These are phyloP conservation scores for Tuber umbilicatum DNA, from an alignment of 495 filamentous ascomycete species.

Conservation along the genomic window DNA sequence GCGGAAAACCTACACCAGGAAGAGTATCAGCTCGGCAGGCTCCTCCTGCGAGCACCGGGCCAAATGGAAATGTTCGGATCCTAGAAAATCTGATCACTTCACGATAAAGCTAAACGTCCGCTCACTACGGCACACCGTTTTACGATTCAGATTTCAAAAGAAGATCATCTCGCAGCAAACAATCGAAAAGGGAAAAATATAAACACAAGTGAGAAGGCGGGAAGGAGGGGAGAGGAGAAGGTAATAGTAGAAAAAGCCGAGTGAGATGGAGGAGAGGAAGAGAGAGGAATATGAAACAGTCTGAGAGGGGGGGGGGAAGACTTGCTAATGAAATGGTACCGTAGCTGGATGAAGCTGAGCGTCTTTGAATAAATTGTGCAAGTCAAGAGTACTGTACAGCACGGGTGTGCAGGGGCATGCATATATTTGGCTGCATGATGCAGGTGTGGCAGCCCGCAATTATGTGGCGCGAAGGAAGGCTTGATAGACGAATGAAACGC, in stretches of 20 bases:
- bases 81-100: conserved; percentile 8
- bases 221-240: background rate
- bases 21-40: conserved; percentile 16
- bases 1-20: conserved; percentile 17
- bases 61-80: conserved; percentile 29
- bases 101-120: conserved; percentile 9
- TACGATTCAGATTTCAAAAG: conserved; percentile 8
- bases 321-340: background rate
- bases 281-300: background rate
- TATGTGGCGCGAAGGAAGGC: conserved; percentile 34
- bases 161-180: conserved; percentile 10
- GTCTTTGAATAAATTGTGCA: conserved; percentile 1
- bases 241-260: background rate
- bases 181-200: background rate
- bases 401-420: conserved; percentile 24
- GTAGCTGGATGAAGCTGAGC: background rate
- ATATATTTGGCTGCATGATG: conserved; percentile 15
- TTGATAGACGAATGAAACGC: conserved; percentile 23
- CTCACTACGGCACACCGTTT: conserved; percentile 8
- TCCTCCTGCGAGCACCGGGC: conserved; percentile 24
- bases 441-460: conserved; percentile 14
- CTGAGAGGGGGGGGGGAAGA: background rate
- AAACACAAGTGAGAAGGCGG: background rate
- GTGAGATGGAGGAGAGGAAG: conserved; percentile 2
- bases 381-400: conserved; percentile 18